Percentiles rank a stretch among this genome's conserved stretches.
Conservation (phyloP, 164 flowering plant genomes). For the Vitis rotundifolia region DNA sequence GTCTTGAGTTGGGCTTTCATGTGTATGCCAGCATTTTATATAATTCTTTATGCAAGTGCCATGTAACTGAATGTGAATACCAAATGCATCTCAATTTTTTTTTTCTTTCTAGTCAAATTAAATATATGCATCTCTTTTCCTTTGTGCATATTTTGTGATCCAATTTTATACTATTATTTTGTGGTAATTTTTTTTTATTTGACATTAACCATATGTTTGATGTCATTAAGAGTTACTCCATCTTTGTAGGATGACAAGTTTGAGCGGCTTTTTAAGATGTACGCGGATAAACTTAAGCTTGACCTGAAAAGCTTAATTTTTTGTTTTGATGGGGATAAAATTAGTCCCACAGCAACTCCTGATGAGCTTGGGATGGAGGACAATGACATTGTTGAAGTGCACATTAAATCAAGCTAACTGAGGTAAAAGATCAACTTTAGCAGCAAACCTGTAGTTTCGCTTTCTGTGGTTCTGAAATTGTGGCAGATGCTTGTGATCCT, state of each 20-base stretch:
- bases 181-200: not conserved
- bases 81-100: not conserved
- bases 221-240: not conserved
- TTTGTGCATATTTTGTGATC: not conserved
- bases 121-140: not conserved
- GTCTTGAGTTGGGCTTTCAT: too few species aligned
- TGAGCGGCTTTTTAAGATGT: conserved; percentile 76
- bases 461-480: not conserved
- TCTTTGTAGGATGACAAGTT: conserved; percentile 80
- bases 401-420: conserved; percentile 45
- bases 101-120: not conserved
- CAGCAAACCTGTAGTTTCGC: not conserved
- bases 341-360: conserved; percentile 67
- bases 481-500: not conserved
- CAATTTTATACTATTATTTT: not conserved
- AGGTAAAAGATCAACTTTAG: conserved; percentile 19
- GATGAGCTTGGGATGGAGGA: conserved; percentile 80
- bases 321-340: conserved; percentile 85
- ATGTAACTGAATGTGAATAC: not conserved
- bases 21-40: too few species aligned
- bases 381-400: conserved; percentile 86
- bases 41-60: too few species aligned
- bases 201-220: not conserved
- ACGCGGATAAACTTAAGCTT: conserved; percentile 63
- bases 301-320: conserved; percentile 55